A percentile compares a stretch with the other conserved stretches of the same genome.
Conservation (phyloP, 2,329 filamentous ascomycete genomes). For the Phyllosticta citrichinensis region DNA sequence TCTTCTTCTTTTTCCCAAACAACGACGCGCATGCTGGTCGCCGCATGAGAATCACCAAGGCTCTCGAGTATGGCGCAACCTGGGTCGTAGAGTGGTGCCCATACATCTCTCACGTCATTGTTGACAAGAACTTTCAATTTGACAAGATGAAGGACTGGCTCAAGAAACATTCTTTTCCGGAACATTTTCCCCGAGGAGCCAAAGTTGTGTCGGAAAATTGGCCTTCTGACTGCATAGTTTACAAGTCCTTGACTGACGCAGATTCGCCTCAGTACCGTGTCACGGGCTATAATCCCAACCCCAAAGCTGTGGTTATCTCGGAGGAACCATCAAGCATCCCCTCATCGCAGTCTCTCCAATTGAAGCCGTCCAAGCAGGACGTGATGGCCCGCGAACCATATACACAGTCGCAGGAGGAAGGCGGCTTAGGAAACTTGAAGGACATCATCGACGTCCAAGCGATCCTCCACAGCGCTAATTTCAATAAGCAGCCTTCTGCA, state of each 20-base stretch:
- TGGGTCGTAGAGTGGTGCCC: slow-evolving; percentile 52
- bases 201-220: slow-evolving; percentile 40
- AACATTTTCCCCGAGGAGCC: slow-evolving; percentile 28
- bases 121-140: slow-evolving; percentile 59
- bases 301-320: too few relatives aligned
- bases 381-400: slow-evolving; percentile 26
- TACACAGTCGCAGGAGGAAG: slow-evolving; percentile 31
- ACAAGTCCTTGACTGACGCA: slow-evolving; percentile 37
- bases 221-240: slow-evolving; percentile 34
- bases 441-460: neutral
- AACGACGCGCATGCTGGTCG: slow-evolving; percentile 60
- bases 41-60: slow-evolving; percentile 62
- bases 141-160: slow-evolving; percentile 52
- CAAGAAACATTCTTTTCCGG: slow-evolving; percentile 38
- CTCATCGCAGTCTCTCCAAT: slow-evolving; percentile 33
- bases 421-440: slow-evolving; percentile 12
- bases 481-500: too few relatives aligned
- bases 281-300: slow-evolving; percentile 34
- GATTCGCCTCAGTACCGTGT: slow-evolving; percentile 51
- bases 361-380: slow-evolving; percentile 40
- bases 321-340: neutral
- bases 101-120: slow-evolving; percentile 60
- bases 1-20: slow-evolving; percentile 60
- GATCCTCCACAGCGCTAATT: neutral
- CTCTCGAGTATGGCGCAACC: slow-evolving; percentile 55